Percentiles rank a stretch among this genome's conserved stretches.
phyloP scores from a whole-genome alignment of 192 early-diverging fungal genomes.

The Paraglomus occultum region DNA sequence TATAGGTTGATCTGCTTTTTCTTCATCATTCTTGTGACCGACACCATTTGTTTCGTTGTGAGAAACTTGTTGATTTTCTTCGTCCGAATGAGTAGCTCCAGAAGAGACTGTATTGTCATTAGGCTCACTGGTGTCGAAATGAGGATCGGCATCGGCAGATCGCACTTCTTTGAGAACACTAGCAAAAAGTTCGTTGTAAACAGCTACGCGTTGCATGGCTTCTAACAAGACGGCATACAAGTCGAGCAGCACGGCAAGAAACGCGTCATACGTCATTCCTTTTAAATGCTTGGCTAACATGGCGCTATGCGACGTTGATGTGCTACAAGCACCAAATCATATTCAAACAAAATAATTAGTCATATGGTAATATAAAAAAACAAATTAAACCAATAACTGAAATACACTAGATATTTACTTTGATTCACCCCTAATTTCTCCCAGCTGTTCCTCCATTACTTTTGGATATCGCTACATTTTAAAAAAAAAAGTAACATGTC shows the following conservation, averaged over 20 bases:
- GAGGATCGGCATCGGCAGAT: conserved; percentile 35
- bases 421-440: background rate
- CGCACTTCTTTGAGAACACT: conserved; percentile 62
- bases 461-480: no score
- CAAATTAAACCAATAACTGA: background rate
- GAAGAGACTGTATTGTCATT: conserved; percentile 34
- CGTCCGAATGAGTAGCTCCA: conserved; percentile 28
- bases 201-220: conserved; percentile 65
- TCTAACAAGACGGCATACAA: conserved; percentile 76
- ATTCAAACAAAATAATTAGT: conserved; percentile 9
- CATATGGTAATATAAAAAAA: conserved; percentile 13
- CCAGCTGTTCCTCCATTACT: background rate
- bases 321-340: background rate
- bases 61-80: conserved; percentile 2
- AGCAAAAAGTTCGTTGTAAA: conserved; percentile 70
- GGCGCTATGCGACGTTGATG: conserved; percentile 31
- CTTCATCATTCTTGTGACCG: conserved; percentile 15
- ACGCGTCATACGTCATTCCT: conserved; percentile 82
- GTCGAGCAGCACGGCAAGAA: conserved; percentile 71
- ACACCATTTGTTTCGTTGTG: conserved; percentile 20
- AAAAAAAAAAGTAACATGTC: background rate
- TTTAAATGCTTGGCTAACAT: conserved; percentile 68
- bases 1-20: background rate
- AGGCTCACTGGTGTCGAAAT: conserved; percentile 34
- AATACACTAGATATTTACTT: background rate